Base-by-base conservation (phyloP, 768 basidiomycete species). In the Lactifluus echinatus region DNA sequence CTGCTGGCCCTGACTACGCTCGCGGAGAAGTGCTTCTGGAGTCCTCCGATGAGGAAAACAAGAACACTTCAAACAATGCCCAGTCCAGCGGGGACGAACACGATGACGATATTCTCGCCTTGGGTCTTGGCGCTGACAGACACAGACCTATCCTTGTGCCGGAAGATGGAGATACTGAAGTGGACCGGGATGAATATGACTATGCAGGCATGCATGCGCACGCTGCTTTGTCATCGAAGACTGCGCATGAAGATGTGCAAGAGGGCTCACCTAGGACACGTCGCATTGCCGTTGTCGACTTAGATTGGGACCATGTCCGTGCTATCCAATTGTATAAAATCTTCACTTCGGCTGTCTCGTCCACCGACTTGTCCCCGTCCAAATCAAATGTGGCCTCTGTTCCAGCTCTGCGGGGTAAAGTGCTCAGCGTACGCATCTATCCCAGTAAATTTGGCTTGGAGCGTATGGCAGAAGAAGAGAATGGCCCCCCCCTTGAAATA, bases 281-380 rank as follows among this genome's bases (percentile, higher is more conserved):
- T 53, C 79, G 95, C 23, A 68, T 99, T 7, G 96, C 95, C 0
- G 80, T 87, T 44, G 95, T 98, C 62, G 97, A 98, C 69, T 80
- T 98, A 50, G 96, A 99, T 72, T 99, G 96, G 96, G 96, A 98
- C 69, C 81, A 97, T 71, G 83, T 98, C 50, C 86, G 87, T 54
- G 92, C 95, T 0, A 73, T 74, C 19, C 93, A 98, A 68, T 74
- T 99, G 12, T 96, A 84, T 80, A 92, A 89, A 71, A 89, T 97
- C 34, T 91, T 90, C 71, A 82, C 89, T 17, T 97, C 94, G 2
- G 79, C 93, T 40, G 77, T 95, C 5, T 85, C 88, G 6, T 70
- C 80, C 14, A 71, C 77, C 11, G 78, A 48, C 2, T 64, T 81
- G 5, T 74, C 82, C 14, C 67, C 75, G 17, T 61, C 60, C 11